Evolutionary conservation across 805 yeast species (phyloP), one percentile per base, ranked within the genome.

Genomic region (Yarrowia keelungensis): DNA sequence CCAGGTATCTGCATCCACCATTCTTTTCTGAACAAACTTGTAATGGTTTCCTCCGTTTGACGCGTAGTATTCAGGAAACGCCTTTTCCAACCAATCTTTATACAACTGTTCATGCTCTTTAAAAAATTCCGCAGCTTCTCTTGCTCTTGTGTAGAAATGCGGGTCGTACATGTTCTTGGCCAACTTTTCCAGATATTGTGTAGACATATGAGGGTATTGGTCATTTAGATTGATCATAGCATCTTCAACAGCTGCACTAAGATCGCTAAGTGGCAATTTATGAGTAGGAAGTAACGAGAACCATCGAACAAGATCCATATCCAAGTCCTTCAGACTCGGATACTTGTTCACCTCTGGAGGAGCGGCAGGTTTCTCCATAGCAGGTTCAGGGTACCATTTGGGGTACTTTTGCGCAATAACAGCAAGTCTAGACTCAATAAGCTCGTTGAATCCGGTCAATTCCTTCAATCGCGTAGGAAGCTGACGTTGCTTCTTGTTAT

Each of bases 301-400:
- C 64, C 64, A 56, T 1, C 47, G 49, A 26, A 56, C 32, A 2
- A 42, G 1, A n/a, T 56, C 64, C 8, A 56, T 26, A 5, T 56
- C 47, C 62, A 56, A 26, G 10, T 49, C 62, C n/a, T n/a, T 4
- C 15, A 56, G 15, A 56, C 41, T 42, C 1, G 62, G 62, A n/a
- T 9, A 56, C 49, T 56, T 19, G n/a, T 11, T n/a, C n/a, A 56
- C 10, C 9, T 41, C 62, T 14, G 8, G 14, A 4, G 64, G 64
- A 26, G 26, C 14, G 10, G 41, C 9, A 10, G 64, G 64, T 10
- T 56, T 56, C 49, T 56, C 50, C 49, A 42, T 10, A 14, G 67
- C 45, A 4, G 22, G 54, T n/a, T 61, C 39, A 5, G 67, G 54
- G 36, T 61, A 61, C 67, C 67, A 61, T 15, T 19, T 19, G 39